These are phyloP conservation scores for Chrysochromulina parva DNA, from an alignment of 78 protist species.

Conservation along the genomic window DNA sequence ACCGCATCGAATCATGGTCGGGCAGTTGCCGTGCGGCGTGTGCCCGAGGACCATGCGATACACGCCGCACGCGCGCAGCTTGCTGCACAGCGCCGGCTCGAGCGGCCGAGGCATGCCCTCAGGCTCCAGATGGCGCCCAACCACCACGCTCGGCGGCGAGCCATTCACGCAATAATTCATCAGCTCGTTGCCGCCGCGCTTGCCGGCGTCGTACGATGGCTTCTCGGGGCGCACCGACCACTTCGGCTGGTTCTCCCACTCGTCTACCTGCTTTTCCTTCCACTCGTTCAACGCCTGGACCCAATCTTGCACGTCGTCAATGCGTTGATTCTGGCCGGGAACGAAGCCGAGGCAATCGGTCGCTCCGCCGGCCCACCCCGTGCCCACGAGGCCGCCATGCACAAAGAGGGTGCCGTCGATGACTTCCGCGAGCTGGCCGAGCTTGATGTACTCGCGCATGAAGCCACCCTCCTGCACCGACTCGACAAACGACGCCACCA, in stretches of 20 bases:
- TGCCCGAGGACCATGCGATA: slow-evolving; percentile 21
- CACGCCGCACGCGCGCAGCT: neutral
- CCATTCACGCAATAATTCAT: neutral
- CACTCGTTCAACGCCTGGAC: neutral
- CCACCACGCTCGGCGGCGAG: neutral
- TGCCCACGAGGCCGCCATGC: slow-evolving; percentile 30
- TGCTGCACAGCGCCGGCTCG: neutral
- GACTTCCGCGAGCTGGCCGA: neutral
- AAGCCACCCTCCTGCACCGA: neutral
- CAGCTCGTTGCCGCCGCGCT: neutral
- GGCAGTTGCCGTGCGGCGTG: slow-evolving; percentile 43
- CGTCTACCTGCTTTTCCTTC: neutral
- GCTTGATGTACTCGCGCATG: neutral
- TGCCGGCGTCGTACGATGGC: neutral
- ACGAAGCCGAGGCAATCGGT: neutral
- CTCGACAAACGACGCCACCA: neutral
- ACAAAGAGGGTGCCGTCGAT: neutral
- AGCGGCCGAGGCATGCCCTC: neutral
- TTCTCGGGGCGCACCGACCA: neutral
- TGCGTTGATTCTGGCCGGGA: neutral
- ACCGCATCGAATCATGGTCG: neutral
- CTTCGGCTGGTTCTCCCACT: neutral
- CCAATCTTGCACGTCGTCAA: neutral
- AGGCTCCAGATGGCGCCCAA: neutral
- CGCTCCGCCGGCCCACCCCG: neutral